Percentiles rank a stretch among this genome's conserved stretches.
Conservation (phyloP, 257 asterid species). For the Nemophila menziesii region DNA sequence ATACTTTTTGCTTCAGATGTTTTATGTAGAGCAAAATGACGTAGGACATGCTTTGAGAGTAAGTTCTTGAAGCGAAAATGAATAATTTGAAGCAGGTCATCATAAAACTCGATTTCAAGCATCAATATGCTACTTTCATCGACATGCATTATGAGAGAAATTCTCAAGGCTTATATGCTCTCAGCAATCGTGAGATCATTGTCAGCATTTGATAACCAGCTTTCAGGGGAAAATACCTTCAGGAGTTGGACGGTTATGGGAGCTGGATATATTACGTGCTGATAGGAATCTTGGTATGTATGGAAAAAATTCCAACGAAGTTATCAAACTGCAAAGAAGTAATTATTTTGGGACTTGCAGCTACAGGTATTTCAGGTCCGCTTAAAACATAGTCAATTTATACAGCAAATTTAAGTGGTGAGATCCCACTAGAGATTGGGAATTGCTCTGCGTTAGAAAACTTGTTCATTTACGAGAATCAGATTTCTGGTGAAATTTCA, state of each 20-base stretch:
- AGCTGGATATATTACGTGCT: conserved; percentile 46
- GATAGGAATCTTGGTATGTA: conserved; percentile 43
- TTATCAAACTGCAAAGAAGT: conserved; percentile 46
- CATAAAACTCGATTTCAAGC: too few species aligned
- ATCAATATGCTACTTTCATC: too few species aligned
- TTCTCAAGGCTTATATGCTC: too few species aligned
- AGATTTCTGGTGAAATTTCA: conserved; percentile 51
- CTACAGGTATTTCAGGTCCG: conserved; percentile 47
- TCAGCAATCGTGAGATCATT: too few species aligned
- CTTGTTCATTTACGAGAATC: conserved; percentile 49
- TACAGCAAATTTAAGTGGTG: conserved; percentile 52
- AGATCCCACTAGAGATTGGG: conserved; percentile 44
- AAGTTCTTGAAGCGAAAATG: too few species aligned
- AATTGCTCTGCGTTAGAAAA: conserved; percentile 48
- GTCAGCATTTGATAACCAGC: conserved; percentile 50
- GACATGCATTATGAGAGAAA: too few species aligned
- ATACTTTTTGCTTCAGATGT: too few species aligned
- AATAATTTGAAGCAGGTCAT: too few species aligned
- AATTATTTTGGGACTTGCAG: conserved; percentile 48
- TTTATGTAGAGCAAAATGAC: too few species aligned
- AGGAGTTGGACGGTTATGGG: conserved; percentile 27
- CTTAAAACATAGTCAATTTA: conserved; percentile 47
- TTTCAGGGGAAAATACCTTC: conserved; percentile 36
- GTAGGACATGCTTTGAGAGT: too few species aligned
- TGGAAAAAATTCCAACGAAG: conserved; percentile 52